Percentiles rank a stretch among this genome's conserved stretches.
Evolutionary conservation across 164 flowering plant species (phyloP).

Genomic region (Vitis vinifera): ASM3070453v1 NC_081818.1:842501-843000

Average conservation of each 20-base stretch:
- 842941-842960: not conserved
- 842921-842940: not conserved
- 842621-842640: slow-evolving; percentile 80
- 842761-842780: not conserved
- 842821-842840: too few species aligned
- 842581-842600: slow-evolving; percentile 96
- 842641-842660: slow-evolving; percentile 65
- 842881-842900: too few species aligned
- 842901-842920: too few species aligned
- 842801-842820: too few species aligned
- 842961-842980: not conserved
- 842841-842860: too few species aligned
- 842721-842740: not conserved
- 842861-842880: too few species aligned
- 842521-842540: slow-evolving; percentile 96
- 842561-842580: slow-evolving; percentile 80
- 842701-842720: slow-evolving; percentile 87
- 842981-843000: not conserved
- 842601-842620: slow-evolving; percentile 67
- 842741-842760: not conserved
- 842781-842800: not conserved
- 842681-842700: slow-evolving; percentile 88
- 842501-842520: slow-evolving; percentile 56
- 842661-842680: slow-evolving; percentile 71
- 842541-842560: slow-evolving; percentile 90